Evolutionary conservation across 2,329 filamentous ascomycete genomes (phyloP).

Genomic region (Sporothrix luriei): DNA sequence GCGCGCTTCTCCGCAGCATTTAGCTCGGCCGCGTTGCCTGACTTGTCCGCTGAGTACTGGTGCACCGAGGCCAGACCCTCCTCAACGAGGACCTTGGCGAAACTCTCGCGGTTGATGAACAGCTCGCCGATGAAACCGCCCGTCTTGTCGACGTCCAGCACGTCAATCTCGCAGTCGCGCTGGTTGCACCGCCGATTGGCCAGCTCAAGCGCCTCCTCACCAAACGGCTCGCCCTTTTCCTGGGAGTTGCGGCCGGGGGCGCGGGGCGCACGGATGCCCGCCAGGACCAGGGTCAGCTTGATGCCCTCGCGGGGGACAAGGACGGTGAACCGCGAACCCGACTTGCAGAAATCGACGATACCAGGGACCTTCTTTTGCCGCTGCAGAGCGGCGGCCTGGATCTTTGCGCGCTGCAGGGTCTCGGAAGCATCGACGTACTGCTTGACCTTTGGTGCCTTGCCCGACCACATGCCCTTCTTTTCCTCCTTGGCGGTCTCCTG

Average conservation of each 20-base stretch:
- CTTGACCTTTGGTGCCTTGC: conserved; percentile 78
- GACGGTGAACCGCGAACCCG: conserved; percentile 91
- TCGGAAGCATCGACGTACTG: conserved; percentile 90
- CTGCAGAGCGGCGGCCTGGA: conserved; percentile 83
- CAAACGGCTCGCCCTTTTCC: conserved; percentile 88
- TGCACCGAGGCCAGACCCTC: conserved; percentile 93
- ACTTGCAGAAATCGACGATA: conserved; percentile 95
- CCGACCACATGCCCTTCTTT: conserved; percentile 92
- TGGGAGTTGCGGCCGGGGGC: conserved; percentile 75
- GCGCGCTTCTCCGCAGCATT: conserved; percentile 84
- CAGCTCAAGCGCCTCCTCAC: conserved; percentile 90
- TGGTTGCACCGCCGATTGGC: conserved; percentile 87
- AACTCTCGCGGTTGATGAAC: conserved; percentile 92
- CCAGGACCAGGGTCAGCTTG: conserved; percentile 92
- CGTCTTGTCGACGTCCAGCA: conserved; percentile 92
- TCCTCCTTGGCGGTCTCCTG: conserved; percentile 83
- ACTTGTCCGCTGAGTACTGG: conserved; percentile 93
- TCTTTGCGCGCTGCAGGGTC: conserved; percentile 90
- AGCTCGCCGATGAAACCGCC: conserved; percentile 96
- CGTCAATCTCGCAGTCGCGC: conserved; percentile 92
- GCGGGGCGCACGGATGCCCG: conserved; percentile 85
- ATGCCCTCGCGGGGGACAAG: conserved; percentile 89
- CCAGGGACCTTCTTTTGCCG: conserved; percentile 91
- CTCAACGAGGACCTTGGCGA: conserved; percentile 89
- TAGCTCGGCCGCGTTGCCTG: conserved; percentile 83